These are phyloP conservation scores for Aspergillus asperescens DNA, from an alignment of 495 filamentous ascomycete genomes.

Conservation along the genomic window DNA sequence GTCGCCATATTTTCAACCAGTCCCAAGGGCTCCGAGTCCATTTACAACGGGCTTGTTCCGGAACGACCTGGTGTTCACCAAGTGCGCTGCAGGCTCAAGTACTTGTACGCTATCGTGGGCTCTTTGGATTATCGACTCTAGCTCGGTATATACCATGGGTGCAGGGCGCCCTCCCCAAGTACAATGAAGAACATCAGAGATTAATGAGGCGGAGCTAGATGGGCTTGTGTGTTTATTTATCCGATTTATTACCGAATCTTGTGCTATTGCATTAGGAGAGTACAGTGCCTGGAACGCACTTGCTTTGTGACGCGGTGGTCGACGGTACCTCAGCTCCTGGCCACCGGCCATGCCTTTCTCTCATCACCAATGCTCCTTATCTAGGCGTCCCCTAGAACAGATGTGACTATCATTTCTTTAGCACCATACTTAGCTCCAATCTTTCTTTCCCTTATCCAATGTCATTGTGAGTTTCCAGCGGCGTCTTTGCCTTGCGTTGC, in stretches of 20 bases:
- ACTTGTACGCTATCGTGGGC: conserved; percentile 59
- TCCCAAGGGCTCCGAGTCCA: conserved; percentile 50
- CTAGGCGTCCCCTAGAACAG: background rate
- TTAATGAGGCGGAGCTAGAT: too few relatives aligned
- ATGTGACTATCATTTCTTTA: background rate
- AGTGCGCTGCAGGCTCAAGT: conserved; percentile 34
- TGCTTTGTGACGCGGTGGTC: background rate
- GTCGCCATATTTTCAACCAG: conserved; percentile 62
- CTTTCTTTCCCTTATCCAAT: background rate
- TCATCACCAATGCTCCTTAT: background rate
- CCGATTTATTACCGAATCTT: too few relatives aligned
- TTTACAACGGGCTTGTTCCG: conserved; percentile 43
- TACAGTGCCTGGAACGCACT: background rate
- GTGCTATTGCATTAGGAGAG: too few relatives aligned
- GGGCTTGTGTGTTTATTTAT: too few relatives aligned
- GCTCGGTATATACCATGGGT: too few relatives aligned
- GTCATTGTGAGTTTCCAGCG: background rate
- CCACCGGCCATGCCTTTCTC: too few relatives aligned
- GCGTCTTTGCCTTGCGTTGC: background rate
- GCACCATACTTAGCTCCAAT: background rate
- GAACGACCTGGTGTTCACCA: conserved; percentile 49
- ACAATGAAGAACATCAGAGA: too few relatives aligned
- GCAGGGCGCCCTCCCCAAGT: too few relatives aligned
- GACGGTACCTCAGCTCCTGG: background rate
- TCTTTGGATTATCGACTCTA: conserved; percentile 56